A percentile compares a stretch with the other conserved stretches of the same genome.
These are phyloP conservation scores for Lepraria neglecta DNA, from an alignment of 495 filamentous ascomycete genomes.

Conservation along the genomic window DNA sequence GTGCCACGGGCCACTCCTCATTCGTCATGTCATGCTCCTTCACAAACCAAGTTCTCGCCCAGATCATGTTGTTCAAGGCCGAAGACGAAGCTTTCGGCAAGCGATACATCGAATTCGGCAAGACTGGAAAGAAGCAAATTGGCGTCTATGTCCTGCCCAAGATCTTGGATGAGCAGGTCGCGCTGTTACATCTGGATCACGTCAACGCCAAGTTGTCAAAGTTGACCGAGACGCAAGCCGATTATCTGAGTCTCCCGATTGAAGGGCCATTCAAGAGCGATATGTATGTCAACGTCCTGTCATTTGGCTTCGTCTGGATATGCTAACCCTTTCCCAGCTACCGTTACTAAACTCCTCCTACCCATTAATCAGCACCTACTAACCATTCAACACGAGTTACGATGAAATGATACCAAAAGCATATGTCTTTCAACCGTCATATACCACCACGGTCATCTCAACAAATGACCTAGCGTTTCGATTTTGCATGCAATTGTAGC, in stretches of 20 bases:
- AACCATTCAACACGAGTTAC: slow-evolving; percentile 57
- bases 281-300: slow-evolving; percentile 37
- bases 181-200: slow-evolving; percentile 84
- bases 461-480: slow-evolving; percentile 11
- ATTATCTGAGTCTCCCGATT: slow-evolving; percentile 79
- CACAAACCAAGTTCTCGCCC: slow-evolving; percentile 99
- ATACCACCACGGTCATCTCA: slow-evolving; percentile 26
- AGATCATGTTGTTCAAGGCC: slow-evolving; percentile 96
- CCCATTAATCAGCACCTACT: slow-evolving; percentile 6
- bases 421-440: slow-evolving; percentile 61
- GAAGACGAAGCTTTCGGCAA: slow-evolving; percentile 77
- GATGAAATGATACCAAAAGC: slow-evolving; percentile 56
- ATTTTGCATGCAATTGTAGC: background rate
- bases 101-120: slow-evolving; percentile 95
- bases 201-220: slow-evolving; percentile 89
- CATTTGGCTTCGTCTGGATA: slow-evolving; percentile 2
- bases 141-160: slow-evolving; percentile 97
- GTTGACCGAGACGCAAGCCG: slow-evolving; percentile 78
- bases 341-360: slow-evolving; percentile 39
- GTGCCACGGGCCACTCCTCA: slow-evolving; percentile 97
- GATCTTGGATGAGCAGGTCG: slow-evolving; percentile 97
- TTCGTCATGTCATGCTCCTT: slow-evolving; percentile 99
- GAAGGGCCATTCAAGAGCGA: slow-evolving; percentile 96
- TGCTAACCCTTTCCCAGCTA: slow-evolving; percentile 29
- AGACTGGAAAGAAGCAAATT: slow-evolving; percentile 78